Evolutionary conservation across 139 green algal species (phyloP).

Genomic region (Tetradesmus lagerheimii): DNA sequence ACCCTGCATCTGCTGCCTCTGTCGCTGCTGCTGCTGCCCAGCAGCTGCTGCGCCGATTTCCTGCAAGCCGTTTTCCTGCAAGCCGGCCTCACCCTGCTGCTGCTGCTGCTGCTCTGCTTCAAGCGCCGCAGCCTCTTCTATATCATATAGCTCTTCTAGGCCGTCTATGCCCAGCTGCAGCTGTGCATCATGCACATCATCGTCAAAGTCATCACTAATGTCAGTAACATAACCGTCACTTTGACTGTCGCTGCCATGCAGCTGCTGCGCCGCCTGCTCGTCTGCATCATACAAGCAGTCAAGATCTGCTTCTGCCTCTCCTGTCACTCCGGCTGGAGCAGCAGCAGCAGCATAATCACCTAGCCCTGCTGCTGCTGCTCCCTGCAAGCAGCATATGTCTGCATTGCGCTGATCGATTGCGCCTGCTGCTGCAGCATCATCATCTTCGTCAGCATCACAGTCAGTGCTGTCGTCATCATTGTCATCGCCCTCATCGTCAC

Average conservation of each 20-base stretch:
- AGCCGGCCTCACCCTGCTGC: slow-evolving; percentile 27
- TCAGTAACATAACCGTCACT: slow-evolving; percentile 7
- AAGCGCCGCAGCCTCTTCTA: neutral
- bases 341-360: neutral
- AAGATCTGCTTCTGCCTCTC: neutral
- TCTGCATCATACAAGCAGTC: slow-evolving; percentile 5
- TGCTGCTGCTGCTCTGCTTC: slow-evolving; percentile 39
- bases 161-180: slow-evolving; percentile 50
- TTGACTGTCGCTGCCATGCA: slow-evolving; percentile 4
- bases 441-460: neutral
- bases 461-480: neutral
- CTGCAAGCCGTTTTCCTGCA: neutral
- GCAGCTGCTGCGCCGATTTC: neutral
- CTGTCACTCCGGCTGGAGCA: neutral
- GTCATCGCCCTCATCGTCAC: neutral
- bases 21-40: slow-evolving; percentile 11
- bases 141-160: neutral
- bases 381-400: slow-evolving; percentile 27
- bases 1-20: neutral
- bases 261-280: neutral
- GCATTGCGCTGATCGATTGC: neutral
- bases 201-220: neutral
- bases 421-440: neutral
- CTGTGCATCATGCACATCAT: slow-evolving; percentile 3
- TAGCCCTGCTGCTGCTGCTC: slow-evolving; percentile 8